phyloP scores from a whole-genome alignment of 2,329 filamentous ascomycete species.

The Aspergillus luchuensis region DNA sequence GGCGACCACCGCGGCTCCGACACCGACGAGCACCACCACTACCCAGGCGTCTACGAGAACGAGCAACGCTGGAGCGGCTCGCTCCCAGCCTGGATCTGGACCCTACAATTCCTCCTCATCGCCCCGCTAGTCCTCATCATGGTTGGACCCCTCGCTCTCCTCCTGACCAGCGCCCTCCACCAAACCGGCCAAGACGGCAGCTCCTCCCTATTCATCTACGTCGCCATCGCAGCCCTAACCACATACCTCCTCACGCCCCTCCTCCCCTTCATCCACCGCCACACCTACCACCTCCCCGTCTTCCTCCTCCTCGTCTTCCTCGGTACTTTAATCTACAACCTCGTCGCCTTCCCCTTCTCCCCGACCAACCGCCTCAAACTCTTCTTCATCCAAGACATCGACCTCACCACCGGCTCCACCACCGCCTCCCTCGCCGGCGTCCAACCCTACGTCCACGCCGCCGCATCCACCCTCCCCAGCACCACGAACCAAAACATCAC shows the following conservation, averaged over 20 bases:
- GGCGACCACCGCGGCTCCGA: conserved; percentile 32
- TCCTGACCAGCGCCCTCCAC: conserved; percentile 69
- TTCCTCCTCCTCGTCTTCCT: conserved; percentile 73
- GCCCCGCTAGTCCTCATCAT: conserved; percentile 77
- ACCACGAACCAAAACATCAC: conserved; percentile 62
- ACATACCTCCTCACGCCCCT: conserved; percentile 74
- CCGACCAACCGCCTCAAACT: conserved; percentile 77
- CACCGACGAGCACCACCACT: conserved; percentile 30
- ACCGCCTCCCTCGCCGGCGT: conserved; percentile 70
- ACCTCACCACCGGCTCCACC: conserved; percentile 73
- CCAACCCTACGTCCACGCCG: conserved; percentile 65
- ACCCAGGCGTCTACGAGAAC: conserved; percentile 57
- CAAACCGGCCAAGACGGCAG: conserved; percentile 87
- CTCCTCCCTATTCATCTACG: conserved; percentile 68
- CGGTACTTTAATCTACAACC: conserved; percentile 80
- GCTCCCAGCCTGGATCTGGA: conserved; percentile 82
- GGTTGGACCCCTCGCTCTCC: conserved; percentile 72
- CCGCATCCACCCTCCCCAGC: conserved; percentile 71
- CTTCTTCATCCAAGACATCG: conserved; percentile 79
- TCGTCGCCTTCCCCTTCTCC: conserved; percentile 86
- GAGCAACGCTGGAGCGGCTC: conserved; percentile 85
- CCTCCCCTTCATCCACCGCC: conserved; percentile 81
- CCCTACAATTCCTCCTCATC: conserved; percentile 79
- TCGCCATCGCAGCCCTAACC: conserved; percentile 67
- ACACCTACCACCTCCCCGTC: conserved; percentile 78